Conservation (phyloP, 331 rosid species). For the Saraca asoca region DNA sequence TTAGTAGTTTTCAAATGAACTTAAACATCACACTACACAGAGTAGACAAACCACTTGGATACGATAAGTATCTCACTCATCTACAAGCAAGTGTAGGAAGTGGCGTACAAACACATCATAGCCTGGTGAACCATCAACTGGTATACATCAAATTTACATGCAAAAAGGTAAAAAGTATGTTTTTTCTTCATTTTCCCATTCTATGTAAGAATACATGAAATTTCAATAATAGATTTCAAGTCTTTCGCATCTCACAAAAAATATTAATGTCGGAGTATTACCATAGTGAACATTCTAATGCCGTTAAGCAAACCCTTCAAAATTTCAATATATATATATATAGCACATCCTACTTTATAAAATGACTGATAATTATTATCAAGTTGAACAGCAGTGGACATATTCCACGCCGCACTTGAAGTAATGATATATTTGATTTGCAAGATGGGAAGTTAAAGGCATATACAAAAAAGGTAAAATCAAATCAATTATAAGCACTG, state of each 20-base stretch:
- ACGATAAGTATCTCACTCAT: background rate
- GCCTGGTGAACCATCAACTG: no score
- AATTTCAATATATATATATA: no score
- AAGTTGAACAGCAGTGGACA: conserved; percentile 5
- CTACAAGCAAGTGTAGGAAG: no score
- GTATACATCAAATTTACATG: background rate
- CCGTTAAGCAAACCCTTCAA: no score
- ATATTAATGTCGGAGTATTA: no score
- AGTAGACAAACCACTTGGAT: conserved; percentile 13
- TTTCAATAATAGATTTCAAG: background rate
- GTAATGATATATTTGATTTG: conserved; percentile 10
- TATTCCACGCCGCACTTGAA: background rate
- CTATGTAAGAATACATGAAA: background rate
- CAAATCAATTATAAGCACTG: conserved; percentile 4
- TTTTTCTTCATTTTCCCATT: background rate
- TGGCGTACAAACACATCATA: no score
- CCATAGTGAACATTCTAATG: no score
- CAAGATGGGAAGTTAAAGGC: conserved; percentile 6
- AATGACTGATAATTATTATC: background rate
- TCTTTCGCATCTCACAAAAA: no score
- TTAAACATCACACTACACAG: background rate
- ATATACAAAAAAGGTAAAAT: background rate
- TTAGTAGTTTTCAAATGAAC: conserved; percentile 9
- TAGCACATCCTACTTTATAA: no score
- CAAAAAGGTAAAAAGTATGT: background rate